Percentiles rank a stretch among this genome's conserved stretches.
Evolutionary conservation across 495 filamentous ascomycete species (phyloP).

Genomic region (Trichoderma asperelloides): DNA sequence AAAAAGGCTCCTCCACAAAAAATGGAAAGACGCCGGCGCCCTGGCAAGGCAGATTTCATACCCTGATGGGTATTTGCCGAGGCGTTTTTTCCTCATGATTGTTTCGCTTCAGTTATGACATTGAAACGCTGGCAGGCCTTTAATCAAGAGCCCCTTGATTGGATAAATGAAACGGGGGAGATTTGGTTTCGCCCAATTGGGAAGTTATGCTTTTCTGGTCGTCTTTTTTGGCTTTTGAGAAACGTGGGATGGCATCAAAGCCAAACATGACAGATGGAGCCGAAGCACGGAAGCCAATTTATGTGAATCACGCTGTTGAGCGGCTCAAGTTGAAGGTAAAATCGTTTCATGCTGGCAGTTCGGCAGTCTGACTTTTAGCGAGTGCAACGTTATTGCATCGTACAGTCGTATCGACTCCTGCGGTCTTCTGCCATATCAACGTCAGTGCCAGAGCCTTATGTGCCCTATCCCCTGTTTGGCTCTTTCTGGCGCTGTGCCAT

Average conservation of each 20-base stretch:
- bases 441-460: not conserved
- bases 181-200: no score
- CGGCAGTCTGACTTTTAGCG: not conserved
- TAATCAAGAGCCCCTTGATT: conserved; percentile 1
- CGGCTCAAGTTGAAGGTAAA: no score
- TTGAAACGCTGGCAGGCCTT: not conserved
- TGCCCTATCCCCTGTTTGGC: not conserved
- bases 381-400: not conserved
- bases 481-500: not conserved
- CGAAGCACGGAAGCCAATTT: no score
- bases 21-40: no score
- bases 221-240: not conserved
- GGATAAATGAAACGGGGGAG: not conserved
- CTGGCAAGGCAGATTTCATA: conserved; percentile 1
- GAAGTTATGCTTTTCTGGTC: no score
- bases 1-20: no score
- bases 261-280: no score
- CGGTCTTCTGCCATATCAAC: not conserved
- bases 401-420: not conserved
- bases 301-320: no score
- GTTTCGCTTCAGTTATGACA: not conserved
- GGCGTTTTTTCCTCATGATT: not conserved
- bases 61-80: not conserved
- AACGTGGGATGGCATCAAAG: no score
- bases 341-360: no score